These are phyloP conservation scores for Naganishia albida DNA, from an alignment of 1,284 basidiomycete genomes.

Conservation along the genomic window DNA sequence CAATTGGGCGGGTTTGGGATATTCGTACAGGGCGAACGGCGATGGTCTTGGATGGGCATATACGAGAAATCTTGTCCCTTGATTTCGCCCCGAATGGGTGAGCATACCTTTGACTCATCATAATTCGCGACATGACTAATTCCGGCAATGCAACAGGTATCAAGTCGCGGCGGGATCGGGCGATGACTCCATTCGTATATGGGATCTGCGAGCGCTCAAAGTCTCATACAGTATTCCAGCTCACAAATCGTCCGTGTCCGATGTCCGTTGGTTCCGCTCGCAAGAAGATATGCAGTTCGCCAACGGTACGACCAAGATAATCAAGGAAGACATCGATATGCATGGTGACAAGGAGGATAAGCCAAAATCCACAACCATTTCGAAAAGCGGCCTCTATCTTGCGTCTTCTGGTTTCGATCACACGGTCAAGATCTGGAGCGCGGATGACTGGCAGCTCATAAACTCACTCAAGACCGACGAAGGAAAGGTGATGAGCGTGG, in stretches of 20 bases:
- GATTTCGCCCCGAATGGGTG: slow-evolving; percentile 95
- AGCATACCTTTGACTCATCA: slow-evolving; percentile 39
- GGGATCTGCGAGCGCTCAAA: slow-evolving; percentile 92
- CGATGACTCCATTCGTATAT: slow-evolving; percentile 96
- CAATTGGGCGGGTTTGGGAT: slow-evolving; percentile 97
- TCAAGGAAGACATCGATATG: slow-evolving; percentile 52
- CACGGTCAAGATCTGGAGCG: slow-evolving; percentile 92
- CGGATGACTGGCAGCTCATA: slow-evolving; percentile 95
- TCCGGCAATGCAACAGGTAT: slow-evolving; percentile 62
- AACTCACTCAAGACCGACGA: slow-evolving; percentile 86
- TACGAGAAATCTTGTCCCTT: slow-evolving; percentile 87
- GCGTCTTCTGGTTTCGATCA: slow-evolving; percentile 94
- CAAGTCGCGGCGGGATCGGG: slow-evolving; percentile 95
- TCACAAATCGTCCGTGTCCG: slow-evolving; percentile 90
- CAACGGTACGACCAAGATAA: slow-evolving; percentile 4
- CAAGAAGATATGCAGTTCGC: slow-evolving; percentile 19
- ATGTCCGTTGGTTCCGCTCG: slow-evolving; percentile 85
- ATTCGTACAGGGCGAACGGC: slow-evolving; percentile 89
- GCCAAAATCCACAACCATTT: slow-evolving; percentile 46
- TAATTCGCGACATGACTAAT: neutral
- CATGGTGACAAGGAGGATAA: slow-evolving; percentile 39
- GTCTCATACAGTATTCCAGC: slow-evolving; percentile 96
- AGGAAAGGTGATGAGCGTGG: slow-evolving; percentile 97
- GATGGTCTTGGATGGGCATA: slow-evolving; percentile 97
- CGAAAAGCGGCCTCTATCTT: slow-evolving; percentile 82